Base-by-base conservation (phyloP, 106 monocot species). In the Platanthera guangdongensis region DNA sequence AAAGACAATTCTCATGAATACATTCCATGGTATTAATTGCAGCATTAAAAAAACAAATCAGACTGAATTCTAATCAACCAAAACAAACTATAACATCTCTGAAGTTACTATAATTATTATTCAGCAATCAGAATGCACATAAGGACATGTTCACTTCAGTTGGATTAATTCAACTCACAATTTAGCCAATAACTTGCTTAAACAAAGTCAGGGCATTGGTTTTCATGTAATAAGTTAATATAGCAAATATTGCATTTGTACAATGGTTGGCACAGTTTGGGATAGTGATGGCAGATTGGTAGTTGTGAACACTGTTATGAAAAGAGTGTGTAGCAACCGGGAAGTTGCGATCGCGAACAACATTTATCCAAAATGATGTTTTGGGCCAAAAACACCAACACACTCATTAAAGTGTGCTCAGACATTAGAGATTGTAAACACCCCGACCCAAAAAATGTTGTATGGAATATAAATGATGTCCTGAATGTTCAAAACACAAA, bases 101-200 rank as follows among this genome's bases (percentile, higher is more conserved):
- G 25, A 25, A 4, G 18, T 65, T 65, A 65, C 16, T 81, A 80
- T 39, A 77, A 55, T 57, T n/a, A 68, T 22, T 32, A 11, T 8
- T 15, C 7, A 65, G 9, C 32, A 63, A 73, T 25, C 72, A 72
- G 4, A 21, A 6, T 6, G 72, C 50, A 72, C 50, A 32, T 72
- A 51, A 72, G 51, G 16, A 51, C 72, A 16, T 48, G 19, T 7
- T 63, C 22, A 3, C 21, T 21, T 63, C 3, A 22, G 62, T 63
- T 63, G 18, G 62, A 5, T 63, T 39, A n/a, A 11, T 5, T 1
- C 13, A 55, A 55, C 13, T 9, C 25, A 30, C 70, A 70, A 7
- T 70, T 70, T 16, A 70, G 47, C 4, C 39, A 9, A 68, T 39
- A 68, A 63, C 63, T 63, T 28, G 19, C 5, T 18, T 12, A 12